Evolutionary conservation across 805 yeast genomes (phyloP).

Genomic region (Kluyveromyces starmeri): DNA sequence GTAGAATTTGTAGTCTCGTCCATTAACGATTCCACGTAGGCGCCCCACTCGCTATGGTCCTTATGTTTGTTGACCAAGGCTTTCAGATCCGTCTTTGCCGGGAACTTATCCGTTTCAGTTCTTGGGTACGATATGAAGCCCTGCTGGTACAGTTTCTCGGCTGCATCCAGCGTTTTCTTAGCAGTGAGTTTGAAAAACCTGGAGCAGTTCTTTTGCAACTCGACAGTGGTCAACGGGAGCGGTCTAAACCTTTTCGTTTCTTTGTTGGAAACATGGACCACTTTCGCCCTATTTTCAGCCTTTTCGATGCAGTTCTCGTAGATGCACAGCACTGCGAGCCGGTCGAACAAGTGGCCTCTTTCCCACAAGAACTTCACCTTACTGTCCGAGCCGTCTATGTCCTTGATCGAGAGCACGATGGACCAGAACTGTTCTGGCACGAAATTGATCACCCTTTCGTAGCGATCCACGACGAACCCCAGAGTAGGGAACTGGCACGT

Average conservation of each 20-base stretch:
- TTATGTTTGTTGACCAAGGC: constrained; percentile 53
- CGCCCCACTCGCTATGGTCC: constrained; percentile 56
- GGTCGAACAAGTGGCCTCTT: constrained; percentile 63
- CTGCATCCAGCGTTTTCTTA: constrained; percentile 63
- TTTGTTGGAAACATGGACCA: constrained; percentile 42
- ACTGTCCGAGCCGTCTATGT: constrained; percentile 27
- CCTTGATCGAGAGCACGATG: constrained; percentile 44
- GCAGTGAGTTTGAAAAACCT: constrained; percentile 67
- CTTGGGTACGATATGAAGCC: constrained; percentile 94
- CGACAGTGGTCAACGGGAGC: constrained; percentile 88
- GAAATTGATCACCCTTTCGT: constrained; percentile 63
- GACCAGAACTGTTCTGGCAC: constrained; percentile 76
- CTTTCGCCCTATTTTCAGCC: constrained; percentile 38
- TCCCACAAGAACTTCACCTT: constrained; percentile 58
- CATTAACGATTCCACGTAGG: constrained; percentile 43
- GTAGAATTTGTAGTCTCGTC: constrained; percentile 11
- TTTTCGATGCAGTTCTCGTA: constrained; percentile 57
- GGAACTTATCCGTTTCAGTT: constrained; percentile 91
- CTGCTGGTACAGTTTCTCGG: constrained; percentile 76
- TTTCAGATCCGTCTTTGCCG: constrained; percentile 62
- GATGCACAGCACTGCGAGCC: constrained; percentile 50
- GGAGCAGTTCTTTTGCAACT: constrained; percentile 81
- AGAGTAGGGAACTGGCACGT: constrained; percentile 94
- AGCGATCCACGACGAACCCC: constrained; percentile 93
- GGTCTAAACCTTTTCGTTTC: constrained; percentile 78